Conservation (phyloP, 1,284 basidiomycete genomes). For the Coniferiporia sulphurascens region DNA sequence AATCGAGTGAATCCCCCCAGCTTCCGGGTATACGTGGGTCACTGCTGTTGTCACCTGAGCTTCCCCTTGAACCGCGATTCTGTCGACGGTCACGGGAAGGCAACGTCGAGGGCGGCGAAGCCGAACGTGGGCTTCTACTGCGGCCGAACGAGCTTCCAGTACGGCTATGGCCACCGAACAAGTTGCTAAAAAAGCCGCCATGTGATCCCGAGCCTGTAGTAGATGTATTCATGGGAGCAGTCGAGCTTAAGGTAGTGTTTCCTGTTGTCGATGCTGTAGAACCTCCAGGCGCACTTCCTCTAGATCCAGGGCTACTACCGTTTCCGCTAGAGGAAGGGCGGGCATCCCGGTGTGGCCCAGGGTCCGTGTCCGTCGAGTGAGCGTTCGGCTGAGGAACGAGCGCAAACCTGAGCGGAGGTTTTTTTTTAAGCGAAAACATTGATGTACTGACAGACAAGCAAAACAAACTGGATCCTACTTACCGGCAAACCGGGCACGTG, state of each 20-base stretch:
- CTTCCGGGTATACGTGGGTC: neutral
- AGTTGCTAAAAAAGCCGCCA: neutral
- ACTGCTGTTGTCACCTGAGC: neutral
- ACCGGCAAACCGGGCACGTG: slow-evolving; percentile 84
- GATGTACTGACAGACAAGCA: neutral
- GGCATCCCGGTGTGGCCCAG: neutral
- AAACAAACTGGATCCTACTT: slow-evolving; percentile 22
- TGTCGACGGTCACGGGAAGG: neutral
- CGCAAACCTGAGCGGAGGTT: slow-evolving; percentile 1
- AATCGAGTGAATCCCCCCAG: slow-evolving; percentile 1
- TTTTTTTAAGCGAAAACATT: neutral
- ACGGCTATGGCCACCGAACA: neutral
- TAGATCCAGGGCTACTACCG: neutral
- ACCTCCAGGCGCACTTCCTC: neutral
- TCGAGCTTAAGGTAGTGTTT: neutral
- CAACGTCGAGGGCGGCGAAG: neutral
- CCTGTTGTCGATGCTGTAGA: neutral
- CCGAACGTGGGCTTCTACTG: neutral
- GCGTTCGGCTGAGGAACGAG: slow-evolving; percentile 14
- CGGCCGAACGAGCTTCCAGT: neutral
- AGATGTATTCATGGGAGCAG: neutral
- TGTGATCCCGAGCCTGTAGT: neutral
- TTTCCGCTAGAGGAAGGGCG: neutral
- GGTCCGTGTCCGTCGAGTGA: neutral
- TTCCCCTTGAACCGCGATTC: neutral